Conservation (phyloP, 331 rosid species). For the Rosa hybrid region DNA sequence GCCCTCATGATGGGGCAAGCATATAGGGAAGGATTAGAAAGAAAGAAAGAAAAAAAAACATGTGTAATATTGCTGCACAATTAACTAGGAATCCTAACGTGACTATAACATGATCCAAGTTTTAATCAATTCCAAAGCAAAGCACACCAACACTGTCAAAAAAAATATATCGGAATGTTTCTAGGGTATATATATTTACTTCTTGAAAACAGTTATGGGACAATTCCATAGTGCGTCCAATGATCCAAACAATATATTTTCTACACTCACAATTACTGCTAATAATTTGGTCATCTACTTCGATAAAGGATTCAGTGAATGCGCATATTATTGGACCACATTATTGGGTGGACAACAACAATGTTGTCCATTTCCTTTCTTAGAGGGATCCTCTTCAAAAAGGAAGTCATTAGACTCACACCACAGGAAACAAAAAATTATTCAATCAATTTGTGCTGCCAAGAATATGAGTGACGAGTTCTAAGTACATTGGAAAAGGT, state of each 20-base stretch:
- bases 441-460: neutral
- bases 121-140: neutral
- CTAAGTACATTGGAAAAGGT: neutral
- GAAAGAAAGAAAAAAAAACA: neutral
- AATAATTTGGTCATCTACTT: neutral
- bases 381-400: neutral
- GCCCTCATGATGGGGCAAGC: neutral
- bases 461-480: neutral
- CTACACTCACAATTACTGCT: neutral
- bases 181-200: neutral
- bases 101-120: neutral
- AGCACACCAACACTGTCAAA: neutral
- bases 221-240: neutral
- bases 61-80: neutral
- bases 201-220: neutral
- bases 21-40: neutral
- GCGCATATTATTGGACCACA: neutral
- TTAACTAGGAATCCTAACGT: neutral
- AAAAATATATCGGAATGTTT: neutral
- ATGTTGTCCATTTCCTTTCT: neutral
- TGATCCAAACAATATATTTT: neutral
- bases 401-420: neutral
- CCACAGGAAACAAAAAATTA: neutral
- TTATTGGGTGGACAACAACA: neutral
- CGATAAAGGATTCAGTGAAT: neutral